Evolutionary conservation across 1,139 yeast genomes (phyloP), one percentile per base, ranked within the genome.

Genomic region (Debaryomycetaceae sp.): DNA sequence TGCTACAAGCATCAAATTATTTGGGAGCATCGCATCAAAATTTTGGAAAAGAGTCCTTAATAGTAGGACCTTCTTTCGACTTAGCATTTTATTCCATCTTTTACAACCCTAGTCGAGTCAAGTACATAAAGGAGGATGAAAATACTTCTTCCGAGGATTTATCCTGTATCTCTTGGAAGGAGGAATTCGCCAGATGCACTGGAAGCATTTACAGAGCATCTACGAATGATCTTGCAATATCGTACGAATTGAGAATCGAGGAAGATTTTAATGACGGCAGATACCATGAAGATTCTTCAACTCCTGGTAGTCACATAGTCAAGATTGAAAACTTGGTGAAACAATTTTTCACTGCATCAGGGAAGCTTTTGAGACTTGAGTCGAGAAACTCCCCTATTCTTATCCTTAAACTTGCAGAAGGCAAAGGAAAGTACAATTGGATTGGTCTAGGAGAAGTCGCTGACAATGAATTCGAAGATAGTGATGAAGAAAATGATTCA

Each of bases 251-350:
- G 30, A 60, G 55, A 8, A 65, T 87, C 2, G 58, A 56, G 2
- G 94, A 87, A 52, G 77, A 76, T 51, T 79, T 83, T 43, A 72
- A 84, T 52, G 95, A 87, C 59, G 88, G 79, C 0, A 63, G 95
- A 42, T 87, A 83, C 53, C 95, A 87, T 52, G 75, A 67, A 9
- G 78, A 74, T 6, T 75, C 66, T 14, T 64, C 59, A 17, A 60
- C 55, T 3, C 71, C 76, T 0, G 62, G 61, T 13, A 47, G 50
- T 1, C 55, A 63, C 17, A 45, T 52, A 3, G 56, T 75, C 26
- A 70, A 75, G 35, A 59, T 83, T 3, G 55, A 65, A 7, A 55
- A 65, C 2, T 66, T 86, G 3, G 64, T 73, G 5, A 69, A 82
- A 44, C 59, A 84, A 42, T 87, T 83, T 49, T 87, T 84, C 61